These are phyloP conservation scores for Toxoplasma gondii DNA, from an alignment of 169 alveolate genomes.

Conservation along the genomic window DNA sequence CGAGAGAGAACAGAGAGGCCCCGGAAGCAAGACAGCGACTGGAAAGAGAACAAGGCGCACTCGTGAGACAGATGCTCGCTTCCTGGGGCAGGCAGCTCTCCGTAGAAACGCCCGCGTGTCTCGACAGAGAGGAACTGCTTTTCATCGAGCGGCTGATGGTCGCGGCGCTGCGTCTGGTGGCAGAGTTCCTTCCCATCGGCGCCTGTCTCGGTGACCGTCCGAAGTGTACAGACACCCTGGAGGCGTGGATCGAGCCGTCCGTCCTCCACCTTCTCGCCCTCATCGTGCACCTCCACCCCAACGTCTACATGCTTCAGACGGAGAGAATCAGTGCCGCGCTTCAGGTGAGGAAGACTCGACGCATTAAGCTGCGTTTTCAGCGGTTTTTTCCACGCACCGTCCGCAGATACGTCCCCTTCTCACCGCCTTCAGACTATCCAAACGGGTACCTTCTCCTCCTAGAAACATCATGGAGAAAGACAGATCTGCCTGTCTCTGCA, in stretches of 20 bases:
- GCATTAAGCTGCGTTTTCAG: not conserved
- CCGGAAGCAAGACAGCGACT: not conserved
- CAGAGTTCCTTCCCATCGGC: conserved; percentile 4
- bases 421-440: no score
- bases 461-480: no score
- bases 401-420: no score
- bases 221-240: not conserved
- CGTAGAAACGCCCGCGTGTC: conserved; percentile 10
- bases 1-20: not conserved
- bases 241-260: conserved; percentile 26
- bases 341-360: not conserved
- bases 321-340: conserved; percentile 46
- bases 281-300: conserved; percentile 64
- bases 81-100: not conserved
- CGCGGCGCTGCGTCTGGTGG: conserved; percentile 41
- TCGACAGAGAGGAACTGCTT: conserved; percentile 47
- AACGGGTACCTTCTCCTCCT: no score
- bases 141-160: conserved; percentile 67
- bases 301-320: conserved; percentile 60
- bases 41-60: not conserved
- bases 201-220: not conserved
- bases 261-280: conserved; percentile 43
- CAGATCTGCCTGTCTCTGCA: no score
- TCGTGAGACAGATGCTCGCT: not conserved
- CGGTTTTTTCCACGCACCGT: no score